Percentiles rank a stretch among this genome's conserved stretches.
Evolutionary conservation across 2,329 filamentous ascomycete genomes (phyloP).

Genomic region (Botrytis byssoidea): DNA sequence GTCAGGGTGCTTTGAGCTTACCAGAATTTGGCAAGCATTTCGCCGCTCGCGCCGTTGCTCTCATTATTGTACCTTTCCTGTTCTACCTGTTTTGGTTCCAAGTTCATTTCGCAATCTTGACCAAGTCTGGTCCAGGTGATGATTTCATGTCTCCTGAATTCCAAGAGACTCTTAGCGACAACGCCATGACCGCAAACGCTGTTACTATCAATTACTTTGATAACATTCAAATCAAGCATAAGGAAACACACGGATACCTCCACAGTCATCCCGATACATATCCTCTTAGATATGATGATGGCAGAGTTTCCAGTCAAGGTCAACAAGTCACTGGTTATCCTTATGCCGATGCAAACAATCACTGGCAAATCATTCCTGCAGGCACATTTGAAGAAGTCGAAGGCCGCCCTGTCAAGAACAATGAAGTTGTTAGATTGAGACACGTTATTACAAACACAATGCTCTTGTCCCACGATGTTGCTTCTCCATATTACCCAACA

Average conservation of each 20-base stretch:
- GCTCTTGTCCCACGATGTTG: conserved; percentile 92
- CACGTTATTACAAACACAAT: conserved; percentile 83
- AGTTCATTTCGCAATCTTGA: conserved; percentile 92
- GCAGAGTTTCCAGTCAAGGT: conserved; percentile 93
- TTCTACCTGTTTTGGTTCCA: conserved; percentile 99
- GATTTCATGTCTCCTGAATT: conserved; percentile 99
- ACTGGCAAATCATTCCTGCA: conserved; percentile 87
- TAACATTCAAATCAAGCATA: conserved; percentile 82
- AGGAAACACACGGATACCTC: conserved; percentile 94
- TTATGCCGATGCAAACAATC: conserved; percentile 97
- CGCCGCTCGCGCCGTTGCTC: conserved; percentile 75
- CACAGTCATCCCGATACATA: conserved; percentile 91
- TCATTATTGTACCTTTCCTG: conserved; percentile 89
- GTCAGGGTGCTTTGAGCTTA: conserved; percentile 75
- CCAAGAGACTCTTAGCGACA: conserved; percentile 95
- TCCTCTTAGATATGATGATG: conserved; percentile 93
- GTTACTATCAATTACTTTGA: conserved; percentile 89
- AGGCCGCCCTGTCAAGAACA: conserved; percentile 71
- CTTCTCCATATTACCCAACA: conserved; percentile 91
- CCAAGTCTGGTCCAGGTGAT: conserved; percentile 86
- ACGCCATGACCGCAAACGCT: conserved; percentile 84
- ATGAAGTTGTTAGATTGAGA: conserved; percentile 81
- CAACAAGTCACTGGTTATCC: conserved; percentile 98
- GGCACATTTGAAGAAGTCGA: conserved; percentile 59
- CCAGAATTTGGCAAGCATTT: conserved; percentile 87